Base-by-base conservation (phyloP, 2,329 filamentous ascomycete genomes). In the Xylaria sp. region DNA sequence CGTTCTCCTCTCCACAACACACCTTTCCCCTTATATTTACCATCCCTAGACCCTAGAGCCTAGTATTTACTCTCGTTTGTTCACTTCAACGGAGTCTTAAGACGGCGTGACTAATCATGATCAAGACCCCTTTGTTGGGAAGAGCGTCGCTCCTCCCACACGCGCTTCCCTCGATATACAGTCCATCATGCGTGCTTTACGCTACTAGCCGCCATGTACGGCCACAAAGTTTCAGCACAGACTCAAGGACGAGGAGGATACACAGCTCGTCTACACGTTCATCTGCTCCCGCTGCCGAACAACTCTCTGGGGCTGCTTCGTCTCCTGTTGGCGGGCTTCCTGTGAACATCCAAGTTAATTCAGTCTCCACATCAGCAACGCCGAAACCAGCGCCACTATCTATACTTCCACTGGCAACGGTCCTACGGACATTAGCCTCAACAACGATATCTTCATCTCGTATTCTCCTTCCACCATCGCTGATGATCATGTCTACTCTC, bases 401-500 rank as follows among this genome's bases (percentile, higher is more conserved):
- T 0, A 85, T 92, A 48, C 84, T 94, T 42, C 91, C 92, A 0
- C 81, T 93, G 2, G 84, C 83, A 66, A 88, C 88, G 66, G 83
- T 94, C 44, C 79, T 94, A 21, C 89, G 92, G 68, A 92, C 91
- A 9, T 86, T 93, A 65, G 83, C 88, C 72, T 92, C 91, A 63
- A 91, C 88, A 5, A 85, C 86, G 42, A 86, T 94, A 69, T 93
- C 92, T 0, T 92, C 90, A 1, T 93, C 91, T 1, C 89, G 84
- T 1, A 23, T 91, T 4, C 87, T 97, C 4, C 87, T 97, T 1
- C 82, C 84, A 1, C 90, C 92, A 0, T 94, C 91, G 8, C 84
- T 96, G 55, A 84, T 84, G 62, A 79, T 92, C 67, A 91, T 97
- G 81, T 87, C 85, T 6, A 78, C 86, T 25, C 86, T 97, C 73